Percentiles rank a stretch among this genome's conserved stretches.
Evolutionary conservation across 805 yeast genomes (phyloP).

Genomic region (Wickerhamomyces sydowiorum): DNA sequence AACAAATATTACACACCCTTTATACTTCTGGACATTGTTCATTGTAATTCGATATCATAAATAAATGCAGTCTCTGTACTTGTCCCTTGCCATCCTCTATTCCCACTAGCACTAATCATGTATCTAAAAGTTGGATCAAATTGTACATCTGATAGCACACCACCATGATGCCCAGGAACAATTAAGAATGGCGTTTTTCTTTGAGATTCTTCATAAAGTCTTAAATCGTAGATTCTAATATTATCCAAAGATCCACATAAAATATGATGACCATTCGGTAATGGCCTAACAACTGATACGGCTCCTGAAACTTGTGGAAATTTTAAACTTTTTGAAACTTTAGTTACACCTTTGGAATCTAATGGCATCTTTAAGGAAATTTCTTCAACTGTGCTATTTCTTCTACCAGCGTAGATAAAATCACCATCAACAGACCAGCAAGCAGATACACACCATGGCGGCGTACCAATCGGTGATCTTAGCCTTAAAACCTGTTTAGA

Average conservation of each 20-base stretch:
- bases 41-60: constrained; percentile 62
- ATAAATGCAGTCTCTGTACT: constrained; percentile 76
- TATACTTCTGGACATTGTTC: neutral
- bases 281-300: constrained; percentile 69
- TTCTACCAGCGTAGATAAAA: constrained; percentile 73
- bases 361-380: constrained; percentile 57
- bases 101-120: constrained; percentile 88
- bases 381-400: constrained; percentile 84
- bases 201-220: constrained; percentile 32
- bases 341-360: constrained; percentile 29
- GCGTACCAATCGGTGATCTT: constrained; percentile 55
- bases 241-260: constrained; percentile 90
- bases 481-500: constrained; percentile 39
- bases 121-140: constrained; percentile 87
- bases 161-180: constrained; percentile 96
- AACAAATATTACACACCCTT: no score
- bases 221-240: constrained; percentile 76
- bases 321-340: constrained; percentile 52
- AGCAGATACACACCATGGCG: constrained; percentile 93
- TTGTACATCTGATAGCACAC: constrained; percentile 66
- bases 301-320: constrained; percentile 91
- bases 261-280: constrained; percentile 77
- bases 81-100: constrained; percentile 89
- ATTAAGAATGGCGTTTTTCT: constrained; percentile 68
- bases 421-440: constrained; percentile 88